Base-by-base conservation (phyloP, 148 eudicot species). In the Cornus kousa region DNA sequence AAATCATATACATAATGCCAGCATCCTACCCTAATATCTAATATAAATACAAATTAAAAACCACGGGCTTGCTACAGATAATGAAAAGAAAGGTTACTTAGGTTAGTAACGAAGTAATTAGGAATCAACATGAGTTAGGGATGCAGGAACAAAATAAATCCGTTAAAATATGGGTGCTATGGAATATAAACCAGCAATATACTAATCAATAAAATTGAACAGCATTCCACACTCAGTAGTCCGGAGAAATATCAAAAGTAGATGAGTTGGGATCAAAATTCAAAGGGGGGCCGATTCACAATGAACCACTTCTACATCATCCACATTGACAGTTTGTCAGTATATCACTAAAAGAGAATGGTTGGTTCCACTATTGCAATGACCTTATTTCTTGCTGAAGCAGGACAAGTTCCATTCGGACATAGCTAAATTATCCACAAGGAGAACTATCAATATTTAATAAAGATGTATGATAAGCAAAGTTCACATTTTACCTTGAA, bases 401-500 rank as follows among this genome's bases (percentile, higher is more conserved):
- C 35, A 66, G 28, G 20, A 14, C 12, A 75, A 64, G 35, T n/a
- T 13, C 33, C 13, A 53, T 17, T 17, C 5, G 62, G 8, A 57
- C 62, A n/a, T 13, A 57, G 62, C 62, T 62, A 62, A 62, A 62
- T 5, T 62, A 17, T 62, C 23, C 8, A 19, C 7, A 62, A n/a
- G 23, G 66, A 2, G 20, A 62, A 62, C 23, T 17, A 19, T 20
- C 20, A 53, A 53, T 7, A 68, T 2, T 23, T 19, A 28, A 55
- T 33, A 55, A 19, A 24, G n/a, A 80, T 48, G 2, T 39, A 40
- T 55, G 32, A 33, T 3, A 66, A 72, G 46, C 50, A 43, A n/a
- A 16, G 20, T n/a, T 57, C 74, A 72, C 9, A 50, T 74, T 74
- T 77, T 84, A 92, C 98, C 98, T 90, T 94, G 98, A 80, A 91